Evolutionary conservation across 208 protist genomes (phyloP), one percentile per base, ranked within the genome.

Genomic region (Leishmania guyanensis): DNA sequence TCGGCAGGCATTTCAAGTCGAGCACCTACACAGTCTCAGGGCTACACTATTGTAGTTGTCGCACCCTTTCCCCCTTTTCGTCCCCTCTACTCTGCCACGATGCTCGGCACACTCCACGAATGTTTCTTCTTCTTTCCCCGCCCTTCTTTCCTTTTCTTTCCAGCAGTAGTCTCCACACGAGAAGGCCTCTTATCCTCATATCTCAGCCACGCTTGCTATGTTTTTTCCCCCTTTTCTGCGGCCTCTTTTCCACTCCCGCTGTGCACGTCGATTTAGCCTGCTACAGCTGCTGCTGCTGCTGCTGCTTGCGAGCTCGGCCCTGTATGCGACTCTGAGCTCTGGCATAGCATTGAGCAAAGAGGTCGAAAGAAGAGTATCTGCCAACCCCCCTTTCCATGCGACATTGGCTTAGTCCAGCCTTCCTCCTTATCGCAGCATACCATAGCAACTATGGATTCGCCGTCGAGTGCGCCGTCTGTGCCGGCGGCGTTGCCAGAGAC

Each of bases 401-500:
- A 29, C 5, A 29, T 20, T 68, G 33, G 6, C 5, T 68, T 68
- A n/a, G 8, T 22, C 1, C 29, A 36, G 8, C 29, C 29, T 36
- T 4, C 14, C 26, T 68, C 39, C 66, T 72, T 29, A 72, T 29
- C 2, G n/a, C 1, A 12, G 1, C 33, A 6, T 36, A 62, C 3
- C 6, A 77, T 64, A 29, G 9, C 56, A 17, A 48, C 39, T 8
- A 33, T 72, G 50, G 53, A 9, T 33, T 33, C 48, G 8, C 46
- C 62, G 12, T 16, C 6, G 3, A 58, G 16, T 26, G 48, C 36
- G 16, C 22, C 70, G 46, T 43, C 62, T 14, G 62, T 64, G 60
- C 51, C 71, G 48, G 39, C 64, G 29, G 65, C 69, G 26, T 65
- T 88, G 75, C 87, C 84, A 14, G 65, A 83, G 54, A 90, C 83